phyloP scores from a whole-genome alignment of 225 moss, liverwort and hornwort genomes.

The Bryoerythrophyllum caledonicum region DNA sequence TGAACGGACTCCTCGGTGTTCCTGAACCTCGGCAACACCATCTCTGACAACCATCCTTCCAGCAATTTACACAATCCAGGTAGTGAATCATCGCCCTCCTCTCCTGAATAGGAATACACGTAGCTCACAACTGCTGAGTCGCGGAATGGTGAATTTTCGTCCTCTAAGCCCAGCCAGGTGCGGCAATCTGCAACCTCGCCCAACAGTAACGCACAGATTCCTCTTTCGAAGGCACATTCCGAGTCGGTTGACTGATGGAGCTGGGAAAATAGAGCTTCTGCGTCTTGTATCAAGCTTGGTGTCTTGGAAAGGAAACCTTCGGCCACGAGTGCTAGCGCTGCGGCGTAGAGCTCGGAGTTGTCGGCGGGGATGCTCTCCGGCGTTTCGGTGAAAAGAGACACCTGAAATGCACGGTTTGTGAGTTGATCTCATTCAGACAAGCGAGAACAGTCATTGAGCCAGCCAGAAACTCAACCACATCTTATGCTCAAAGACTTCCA shows the following conservation, averaged over 20 bases:
- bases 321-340: conserved; percentile 77
- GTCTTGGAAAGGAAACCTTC: conserved; percentile 77
- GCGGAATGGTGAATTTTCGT: conserved; percentile 60
- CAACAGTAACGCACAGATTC: conserved; percentile 82
- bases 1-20: conserved; percentile 62
- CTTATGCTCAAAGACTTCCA: background rate
- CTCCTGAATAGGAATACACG: conserved; percentile 70
- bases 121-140: conserved; percentile 74
- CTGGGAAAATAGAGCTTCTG: conserved; percentile 82
- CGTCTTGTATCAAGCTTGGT: conserved; percentile 75
- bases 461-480: background rate
- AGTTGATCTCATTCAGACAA: background rate
- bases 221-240: conserved; percentile 85
- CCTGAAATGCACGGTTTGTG: conserved; percentile 43
- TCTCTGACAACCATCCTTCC: conserved; percentile 87
- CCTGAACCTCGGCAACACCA: conserved; percentile 80
- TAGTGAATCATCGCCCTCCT: conserved; percentile 58
- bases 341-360: conserved; percentile 78
- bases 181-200: conserved; percentile 85
- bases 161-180: conserved; percentile 78
- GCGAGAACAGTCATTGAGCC: conserved; percentile 1
- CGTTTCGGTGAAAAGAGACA: conserved; percentile 64
- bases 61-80: conserved; percentile 91
- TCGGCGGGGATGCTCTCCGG: conserved; percentile 83
- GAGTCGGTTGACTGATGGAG: conserved; percentile 59